These are phyloP conservation scores for Rhodotorula sp. DNA, from an alignment of 1,284 basidiomycete species.

Conservation along the genomic window DNA sequence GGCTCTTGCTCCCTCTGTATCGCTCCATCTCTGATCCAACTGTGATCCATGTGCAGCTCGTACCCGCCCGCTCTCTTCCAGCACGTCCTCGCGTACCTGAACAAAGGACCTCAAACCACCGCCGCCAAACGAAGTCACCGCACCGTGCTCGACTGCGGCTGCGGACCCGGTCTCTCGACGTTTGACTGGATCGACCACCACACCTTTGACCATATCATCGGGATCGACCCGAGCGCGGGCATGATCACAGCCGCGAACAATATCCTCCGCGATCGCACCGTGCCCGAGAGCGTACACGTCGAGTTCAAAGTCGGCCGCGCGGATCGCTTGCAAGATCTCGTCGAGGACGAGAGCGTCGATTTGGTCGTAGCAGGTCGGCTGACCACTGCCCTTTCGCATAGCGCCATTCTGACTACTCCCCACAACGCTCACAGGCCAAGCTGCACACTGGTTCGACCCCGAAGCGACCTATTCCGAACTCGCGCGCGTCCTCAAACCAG, in stretches of 20 bases:
- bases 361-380: slow-evolving; percentile 66
- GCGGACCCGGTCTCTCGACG: slow-evolving; percentile 41
- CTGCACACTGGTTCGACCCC: slow-evolving; percentile 85
- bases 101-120: neutral
- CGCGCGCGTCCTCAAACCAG: slow-evolving; percentile 61
- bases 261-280: slow-evolving; percentile 41
- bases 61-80: slow-evolving; percentile 30
- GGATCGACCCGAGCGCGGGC: slow-evolving; percentile 67
- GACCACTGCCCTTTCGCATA: neutral
- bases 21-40: neutral
- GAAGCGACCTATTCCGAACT: slow-evolving; percentile 67
- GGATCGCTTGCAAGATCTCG: slow-evolving; percentile 60
- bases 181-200: slow-evolving; percentile 16
- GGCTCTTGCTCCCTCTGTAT: neutral
- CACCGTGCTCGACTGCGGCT: slow-evolving; percentile 41
- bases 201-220: slow-evolving; percentile 62
- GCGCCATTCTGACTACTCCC: neutral
- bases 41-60: slow-evolving; percentile 4
- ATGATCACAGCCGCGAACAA: slow-evolving; percentile 68
- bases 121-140: neutral
- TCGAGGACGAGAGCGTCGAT: slow-evolving; percentile 64
- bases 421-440: slow-evolving; percentile 61
- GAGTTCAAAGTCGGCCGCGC: slow-evolving; percentile 31
- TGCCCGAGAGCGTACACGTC: slow-evolving; percentile 39
- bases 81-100: slow-evolving; percentile 28